Percentiles rank a stretch among this genome's conserved stretches.
Evolutionary conservation across 768 basidiomycete genomes (phyloP).

Genomic region (Russula sp.): DNA sequence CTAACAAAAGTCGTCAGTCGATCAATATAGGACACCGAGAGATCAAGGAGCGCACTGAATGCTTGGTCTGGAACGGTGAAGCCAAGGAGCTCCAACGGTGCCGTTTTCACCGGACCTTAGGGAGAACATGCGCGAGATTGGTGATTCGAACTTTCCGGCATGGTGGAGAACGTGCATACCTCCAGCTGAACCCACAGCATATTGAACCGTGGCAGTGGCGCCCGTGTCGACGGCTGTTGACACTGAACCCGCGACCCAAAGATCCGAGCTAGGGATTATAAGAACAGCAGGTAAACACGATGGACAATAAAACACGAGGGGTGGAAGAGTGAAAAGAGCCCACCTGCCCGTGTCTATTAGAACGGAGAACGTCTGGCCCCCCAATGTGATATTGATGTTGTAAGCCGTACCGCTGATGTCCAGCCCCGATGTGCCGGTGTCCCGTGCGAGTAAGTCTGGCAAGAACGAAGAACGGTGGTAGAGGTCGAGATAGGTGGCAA

Average conservation of each 20-base stretch:
- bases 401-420: not conserved
- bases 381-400: constrained; percentile 35
- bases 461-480: not conserved
- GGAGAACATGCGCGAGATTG: not conserved
- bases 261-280: constrained; percentile 45
- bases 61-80: constrained; percentile 42
- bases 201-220: constrained; percentile 37
- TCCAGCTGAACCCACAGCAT: constrained; percentile 46
- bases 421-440: not conserved
- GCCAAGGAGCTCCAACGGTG: constrained; percentile 40
- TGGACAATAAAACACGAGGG: not conserved
- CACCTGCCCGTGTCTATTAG: constrained; percentile 45
- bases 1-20: constrained; percentile 27
- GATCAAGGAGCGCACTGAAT: constrained; percentile 34
- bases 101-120: constrained; percentile 40
- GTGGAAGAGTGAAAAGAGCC: not conserved
- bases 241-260: constrained; percentile 50
- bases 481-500: constrained; percentile 3
- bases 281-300: not conserved
- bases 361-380: constrained; percentile 30
- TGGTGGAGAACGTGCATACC: constrained; percentile 12
- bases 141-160: not conserved
- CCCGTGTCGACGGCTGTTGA: constrained; percentile 37
- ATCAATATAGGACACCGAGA: not conserved
- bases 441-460: not conserved